Evolutionary conservation across 352 stramenopile species (phyloP).

Genomic region (Globisporangium paddicum): DNA sequence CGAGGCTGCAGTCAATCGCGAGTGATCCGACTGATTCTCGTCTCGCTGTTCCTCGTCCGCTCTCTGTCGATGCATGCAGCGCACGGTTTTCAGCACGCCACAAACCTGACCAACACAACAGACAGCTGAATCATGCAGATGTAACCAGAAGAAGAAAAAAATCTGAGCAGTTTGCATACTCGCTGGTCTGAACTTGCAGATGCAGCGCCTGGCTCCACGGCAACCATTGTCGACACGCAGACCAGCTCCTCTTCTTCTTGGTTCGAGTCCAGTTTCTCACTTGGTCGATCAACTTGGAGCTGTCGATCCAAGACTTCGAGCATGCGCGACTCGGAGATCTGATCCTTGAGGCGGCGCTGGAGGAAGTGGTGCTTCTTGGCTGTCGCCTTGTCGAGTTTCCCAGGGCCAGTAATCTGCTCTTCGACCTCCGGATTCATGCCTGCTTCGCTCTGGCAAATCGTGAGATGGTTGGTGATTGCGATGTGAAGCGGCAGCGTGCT

Average conservation of each 20-base stretch:
- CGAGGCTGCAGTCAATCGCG: background rate
- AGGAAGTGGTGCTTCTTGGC: conserved; percentile 21
- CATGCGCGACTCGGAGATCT: conserved; percentile 67
- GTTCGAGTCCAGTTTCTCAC: conserved; percentile 18
- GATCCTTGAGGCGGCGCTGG: conserved; percentile 51
- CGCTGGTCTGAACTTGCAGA: conserved; percentile 24
- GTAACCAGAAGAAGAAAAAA: background rate
- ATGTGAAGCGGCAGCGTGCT: background rate
- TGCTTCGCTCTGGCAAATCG: background rate
- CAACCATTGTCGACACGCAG: conserved; percentile 69
- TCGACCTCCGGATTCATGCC: conserved; percentile 16
- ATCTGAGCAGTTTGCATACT: conserved; percentile 8
- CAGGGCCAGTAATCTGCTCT: background rate
- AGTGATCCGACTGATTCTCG: conserved; percentile 18
- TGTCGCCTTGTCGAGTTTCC: background rate
- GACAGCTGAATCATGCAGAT: background rate
- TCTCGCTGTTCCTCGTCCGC: conserved; percentile 8
- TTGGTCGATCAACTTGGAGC: conserved; percentile 17
- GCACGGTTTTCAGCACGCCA: conserved; percentile 35
- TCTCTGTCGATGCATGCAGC: conserved; percentile 31
- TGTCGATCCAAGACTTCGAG: conserved; percentile 56
- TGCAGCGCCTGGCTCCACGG: conserved; percentile 17
- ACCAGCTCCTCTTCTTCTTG: conserved; percentile 61
- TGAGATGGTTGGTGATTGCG: background rate
- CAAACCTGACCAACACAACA: conserved; percentile 17